Percentiles rank a stretch among this genome's conserved stretches.
Conservation (phyloP, 1,139 yeast genomes). For the Magnusiomyces paraingens region DNA sequence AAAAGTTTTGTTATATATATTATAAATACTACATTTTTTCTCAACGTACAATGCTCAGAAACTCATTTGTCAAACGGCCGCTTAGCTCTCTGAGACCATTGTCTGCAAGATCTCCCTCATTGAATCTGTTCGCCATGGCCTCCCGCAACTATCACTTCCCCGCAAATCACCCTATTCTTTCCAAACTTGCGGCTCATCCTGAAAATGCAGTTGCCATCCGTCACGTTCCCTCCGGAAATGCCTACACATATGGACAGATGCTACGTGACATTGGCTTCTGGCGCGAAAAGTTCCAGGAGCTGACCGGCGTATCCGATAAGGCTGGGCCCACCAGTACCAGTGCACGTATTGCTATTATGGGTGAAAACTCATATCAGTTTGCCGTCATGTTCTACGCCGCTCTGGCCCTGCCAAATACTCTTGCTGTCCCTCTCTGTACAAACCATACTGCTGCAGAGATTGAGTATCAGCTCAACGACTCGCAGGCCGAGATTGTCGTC, state of each 20-base stretch:
- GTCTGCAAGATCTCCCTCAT: no score
- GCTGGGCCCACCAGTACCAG: slow-evolving; percentile 10
- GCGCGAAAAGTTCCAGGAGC: slow-evolving; percentile 21
- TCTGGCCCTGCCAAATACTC: slow-evolving; percentile 27
- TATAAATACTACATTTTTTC: background rate
- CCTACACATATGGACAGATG: slow-evolving; percentile 30
- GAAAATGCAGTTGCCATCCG: slow-evolving; percentile 29
- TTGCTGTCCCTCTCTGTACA: slow-evolving; percentile 34
- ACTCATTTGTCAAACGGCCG: background rate
- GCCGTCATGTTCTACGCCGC: slow-evolving; percentile 30
- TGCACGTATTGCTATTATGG: slow-evolving; percentile 32
- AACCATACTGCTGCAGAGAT: slow-evolving; percentile 33
- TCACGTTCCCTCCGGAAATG: slow-evolving; percentile 31
- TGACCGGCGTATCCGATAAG: slow-evolving; percentile 7
- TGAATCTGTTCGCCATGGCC: background rate
- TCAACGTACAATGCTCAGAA: background rate
- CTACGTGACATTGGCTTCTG: slow-evolving; percentile 28
- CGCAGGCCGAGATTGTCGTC: slow-evolving; percentile 27
- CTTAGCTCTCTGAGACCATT: no score
- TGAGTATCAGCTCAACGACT: slow-evolving; percentile 30
- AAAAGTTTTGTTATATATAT: background rate
- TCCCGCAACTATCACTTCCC: slow-evolving; percentile 12
- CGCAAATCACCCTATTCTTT: slow-evolving; percentile 14
- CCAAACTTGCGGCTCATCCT: slow-evolving; percentile 9
- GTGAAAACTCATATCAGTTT: slow-evolving; percentile 33